Evolutionary conservation across 1,139 yeast genomes (phyloP), one percentile per base, ranked within the genome.

Genomic region (Pichia sp.): DNA sequence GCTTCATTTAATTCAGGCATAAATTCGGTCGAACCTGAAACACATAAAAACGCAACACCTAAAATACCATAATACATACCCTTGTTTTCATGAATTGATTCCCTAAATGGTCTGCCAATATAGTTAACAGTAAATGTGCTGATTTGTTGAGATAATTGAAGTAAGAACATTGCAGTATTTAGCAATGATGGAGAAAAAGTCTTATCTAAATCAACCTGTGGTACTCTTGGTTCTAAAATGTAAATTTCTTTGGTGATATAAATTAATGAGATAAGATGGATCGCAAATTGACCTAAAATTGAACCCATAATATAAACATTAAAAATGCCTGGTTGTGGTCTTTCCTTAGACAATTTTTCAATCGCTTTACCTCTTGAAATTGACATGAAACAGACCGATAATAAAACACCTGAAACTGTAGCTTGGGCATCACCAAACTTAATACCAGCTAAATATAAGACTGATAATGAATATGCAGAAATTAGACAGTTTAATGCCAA

Each of bases 321-420:
- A 77, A 95, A 95, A 60, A 93, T 95, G 56, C 98, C 98, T 46
- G 95, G 95, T 73, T 91, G 99, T 41, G 99, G 99, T 73, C 99
- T 85, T 70, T 90, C 89, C 70, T 86, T 88, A 14, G 96, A 87
- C 60, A 93, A 76, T 69, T 89, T 87, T 57, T 93, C 88, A 55
- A 91, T 74, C 39, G 99, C 95, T 64, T 83, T 84, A 67, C 98
- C 97, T 66, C 96, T 85, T 34, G 98, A 90, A 63, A 93, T 90
- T 47, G 96, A 88, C 70, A 91, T 77, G 81, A 93, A 93, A 75
- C 99, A 95, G 58, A 91, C 95, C 55, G 96, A 85, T 67, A 93
- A 77, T 63, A 93, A 77, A 60, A 95, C 71, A 58, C 99, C 99
- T 25, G 96, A 87, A 53, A 87, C 85, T 38, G 99, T 93, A 25